Base-by-base conservation (phyloP, 768 basidiomycete species). In the Trametes villosa region DNA sequence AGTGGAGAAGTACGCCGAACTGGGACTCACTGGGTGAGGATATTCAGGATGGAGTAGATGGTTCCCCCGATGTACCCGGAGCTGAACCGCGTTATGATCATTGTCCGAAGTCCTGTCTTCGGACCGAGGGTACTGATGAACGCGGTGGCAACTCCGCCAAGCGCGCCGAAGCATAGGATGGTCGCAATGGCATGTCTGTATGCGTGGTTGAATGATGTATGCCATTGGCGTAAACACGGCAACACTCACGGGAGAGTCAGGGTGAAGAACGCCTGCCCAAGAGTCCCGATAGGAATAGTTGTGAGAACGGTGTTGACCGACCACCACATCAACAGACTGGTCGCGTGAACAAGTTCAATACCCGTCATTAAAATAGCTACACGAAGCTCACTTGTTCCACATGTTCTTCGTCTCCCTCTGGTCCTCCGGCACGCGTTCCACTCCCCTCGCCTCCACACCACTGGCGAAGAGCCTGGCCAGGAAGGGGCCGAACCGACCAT, bases 41-140 rank as follows among this genome's bases (percentile, higher is more conserved):
- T 82, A 65, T 85, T 85, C 6, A 86, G 68, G 51, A 85, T 64
- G 5, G 82, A 80, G 63, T 80, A 83, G 51, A 83, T 76, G 5
- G 74, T 74, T 4, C 81, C 77, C 15, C 83, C 83, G 11, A 79
- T 56, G 59, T 80, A 84, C 2, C 83, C 84, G 2, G 77, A 78
- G 60, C 77, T 79, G 60, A 76, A 83, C 2, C 83, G 75, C 3
- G 77, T 70, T 50, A 81, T 82, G 42, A 83, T 72, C 82, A 85
- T 85, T 0, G 82, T 84, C 7, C 83, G 75, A 24, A 85, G 70
- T 12, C 83, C 84, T 1, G 81, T 84, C 61, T 70, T 68, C 0
- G 84, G 83, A 1, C 84, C 84, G 9, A 86, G 71, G 8, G 77
- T 83, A 18, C 84, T 81, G 45, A 85, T 80, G 65, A 83, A 83